Base-by-base conservation (phyloP, 2,329 filamentous ascomycete genomes). In the Cladosporium sp. region DNA sequence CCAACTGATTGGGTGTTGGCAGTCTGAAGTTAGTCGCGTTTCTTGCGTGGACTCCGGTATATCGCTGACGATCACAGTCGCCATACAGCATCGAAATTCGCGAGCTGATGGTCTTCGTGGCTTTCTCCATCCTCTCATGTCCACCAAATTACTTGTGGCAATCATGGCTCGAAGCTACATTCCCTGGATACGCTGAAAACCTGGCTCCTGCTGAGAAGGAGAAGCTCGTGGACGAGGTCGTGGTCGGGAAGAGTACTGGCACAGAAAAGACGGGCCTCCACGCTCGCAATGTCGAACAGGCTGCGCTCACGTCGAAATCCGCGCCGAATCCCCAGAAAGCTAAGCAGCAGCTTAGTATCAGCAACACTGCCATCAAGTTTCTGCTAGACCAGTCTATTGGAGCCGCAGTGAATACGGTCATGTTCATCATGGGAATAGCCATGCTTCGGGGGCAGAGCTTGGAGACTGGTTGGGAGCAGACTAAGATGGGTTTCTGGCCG, bases 61-160 rank as follows among this genome's bases (percentile, higher is more conserved):
- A 15, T 30, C 20, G 29, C 48, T 38, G 15, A 43, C 19, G 7
- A 12, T 3, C 29, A 5, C 55, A 88, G 83, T 72, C 69, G 46
- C 69, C 80, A 9, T 77, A 87, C 46, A 67, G 72, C 19, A 72
- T 94, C 59, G 80, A 90, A 68, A 77, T 78, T 69, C 69, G 78
- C 4, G 81, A 85, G 3, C 75, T 95, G 38, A 71, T 90, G 58
- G 86, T 90, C 64, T 95, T 94, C 68, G 71, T 87, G 45, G 62
- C 88, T 47, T 95, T 85, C 72, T 80, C 84, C 56, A 63, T 87
- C 29, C 64, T 95, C 52, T 84, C 78, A 67, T 85, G 84, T 35
- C 89, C 90, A 2, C 86, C 86, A 38, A 96, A 96, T 69, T 88
- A 89, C 63, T 65, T 88, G 60, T 95, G 89, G 90, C 90, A 95